Base-by-base conservation (phyloP, 805 yeast genomes). In the Priceomyces fermenticarens region DNA sequence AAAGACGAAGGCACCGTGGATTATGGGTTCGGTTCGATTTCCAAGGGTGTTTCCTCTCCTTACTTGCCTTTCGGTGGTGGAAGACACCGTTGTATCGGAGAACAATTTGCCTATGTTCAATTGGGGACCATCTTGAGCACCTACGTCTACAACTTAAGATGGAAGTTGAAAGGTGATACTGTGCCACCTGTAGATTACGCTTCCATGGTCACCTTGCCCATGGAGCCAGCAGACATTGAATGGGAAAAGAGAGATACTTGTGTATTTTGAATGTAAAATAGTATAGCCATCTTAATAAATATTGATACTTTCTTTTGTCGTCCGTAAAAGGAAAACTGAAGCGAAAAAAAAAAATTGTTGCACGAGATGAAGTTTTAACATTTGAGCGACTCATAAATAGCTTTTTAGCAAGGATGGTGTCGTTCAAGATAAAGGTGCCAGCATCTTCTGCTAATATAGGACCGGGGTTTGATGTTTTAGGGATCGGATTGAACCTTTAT, bases 61-160 rank as follows among this genome's bases (percentile, higher is more conserved):
- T 93, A 88, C 69, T 79, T 93, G 62, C 99, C 99, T 41, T 93
- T 93, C 58, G 99, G 99, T 54, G 99, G 98, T 65, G 99, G 99
- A 52, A 86, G 99, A 77, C 99, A 93, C 66, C 85, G 99, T 72
- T 93, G 99, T 71, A 91, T 93, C 58, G 99, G 99, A 62, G 99
- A 93, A 69, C 98, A 91, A 63, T 93, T 93, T 70, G 99, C 99
- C 17, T 88, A 83, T 64, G 81, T 84, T 51, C 99, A 93, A 73
- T 77, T 93, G 50, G 96, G 96, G 37, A 82, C 93, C 37, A 73
- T 93, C 45, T 71, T 93, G 58, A 67, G 87, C 30, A 78, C 88
- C 12, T 86, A 73, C 60, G 75, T 91, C 27, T 85, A 83, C 64
- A 81, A 84, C 46, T 67, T 86, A 60, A 83, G 77, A 61, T 90